Base-by-base conservation (phyloP, 768 basidiomycete species). In the Trametes villosa region DNA sequence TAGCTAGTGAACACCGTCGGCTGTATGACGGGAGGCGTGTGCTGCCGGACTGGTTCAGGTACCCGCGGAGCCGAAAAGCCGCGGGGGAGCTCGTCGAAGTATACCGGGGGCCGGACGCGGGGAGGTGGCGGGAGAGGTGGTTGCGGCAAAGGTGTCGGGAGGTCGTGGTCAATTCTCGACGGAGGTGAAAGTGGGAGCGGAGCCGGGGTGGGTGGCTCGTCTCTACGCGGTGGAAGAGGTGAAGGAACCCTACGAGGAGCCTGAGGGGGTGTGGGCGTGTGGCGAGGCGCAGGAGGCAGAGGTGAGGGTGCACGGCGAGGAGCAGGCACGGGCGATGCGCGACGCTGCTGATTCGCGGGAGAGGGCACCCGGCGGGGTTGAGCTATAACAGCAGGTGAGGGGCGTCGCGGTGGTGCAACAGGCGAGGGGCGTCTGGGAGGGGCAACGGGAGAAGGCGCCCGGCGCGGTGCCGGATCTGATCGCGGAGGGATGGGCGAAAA, bases 131-230 rank as follows among this genome's bases (percentile, higher is more conserved):
- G 54, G 38, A 66, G 64, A 26, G 68, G 67, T 13, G 62, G 57
- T 30, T 67, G 66, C 27, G 68, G 64, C 31, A 65, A 48, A 0
- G 66, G 66, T 3, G 63, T 67, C 15, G 63, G 64, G 24, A 59
- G 51, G 13, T 65, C 66, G 20, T 56, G 49, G n/a, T 61, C 57
- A 22, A 57, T 51, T 15, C 50, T 58, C 12, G 42, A 41, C 17
- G 66, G 66, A 11, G 66, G 66, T 18, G 66, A 67, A 1, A 65
- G 40, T 15, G 66, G 66, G 8, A 67, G 64, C 36, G 66, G 66
- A n/a, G 57, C 63, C 9, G 66, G 66, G 2, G 58, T 56, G 5
- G 42, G 54, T 17, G 56, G 55, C 40, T 63, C 62, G 24, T 58
- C 54, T 18, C n/a, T 53, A 51, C 56, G 55, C 5, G 52, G 57